Evolutionary conservation across 345 rosid species (phyloP).

Genomic region (Physaria fendleri): DNA sequence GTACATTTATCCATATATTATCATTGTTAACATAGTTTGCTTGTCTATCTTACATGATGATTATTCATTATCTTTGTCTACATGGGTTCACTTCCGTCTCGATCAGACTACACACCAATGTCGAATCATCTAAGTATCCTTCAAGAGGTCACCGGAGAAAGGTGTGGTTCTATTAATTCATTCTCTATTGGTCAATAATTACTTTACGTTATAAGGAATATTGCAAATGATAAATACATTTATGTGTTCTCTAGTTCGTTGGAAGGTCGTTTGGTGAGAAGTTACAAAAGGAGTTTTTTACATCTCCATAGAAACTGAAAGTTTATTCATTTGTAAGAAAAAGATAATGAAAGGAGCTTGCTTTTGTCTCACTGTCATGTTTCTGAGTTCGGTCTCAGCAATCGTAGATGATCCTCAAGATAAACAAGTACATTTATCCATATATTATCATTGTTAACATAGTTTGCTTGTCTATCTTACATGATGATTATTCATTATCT

Average conservation of each 20-base stretch:
- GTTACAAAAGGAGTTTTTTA: too few species aligned
- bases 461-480: background rate
- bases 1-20: background rate
- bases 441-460: background rate
- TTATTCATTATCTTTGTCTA: constrained; percentile 26
- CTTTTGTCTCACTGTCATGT: background rate
- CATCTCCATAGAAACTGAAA: background rate
- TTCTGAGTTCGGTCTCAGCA: constrained; percentile 9
- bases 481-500: constrained; percentile 10
- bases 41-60: background rate
- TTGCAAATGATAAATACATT: background rate
- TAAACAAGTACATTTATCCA: background rate
- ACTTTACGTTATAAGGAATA: background rate
- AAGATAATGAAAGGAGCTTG: constrained; percentile 9
- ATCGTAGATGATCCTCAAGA: background rate
- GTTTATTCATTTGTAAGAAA: background rate
- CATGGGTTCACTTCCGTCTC: constrained; percentile 39
- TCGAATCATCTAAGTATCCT: constrained; percentile 29
- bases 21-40: background rate
- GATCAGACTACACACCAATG: constrained; percentile 9
- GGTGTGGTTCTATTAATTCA: background rate
- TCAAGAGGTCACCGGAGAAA: constrained; percentile 23
- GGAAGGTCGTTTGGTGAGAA: constrained; percentile 34
- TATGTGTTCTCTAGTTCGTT: constrained; percentile 13
- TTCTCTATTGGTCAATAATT: background rate